Percentiles rank a stretch among this genome's conserved stretches.
These are phyloP conservation scores for Lipomyces orientalis DNA, from an alignment of 805 yeast species.

Conservation along the genomic window DNA sequence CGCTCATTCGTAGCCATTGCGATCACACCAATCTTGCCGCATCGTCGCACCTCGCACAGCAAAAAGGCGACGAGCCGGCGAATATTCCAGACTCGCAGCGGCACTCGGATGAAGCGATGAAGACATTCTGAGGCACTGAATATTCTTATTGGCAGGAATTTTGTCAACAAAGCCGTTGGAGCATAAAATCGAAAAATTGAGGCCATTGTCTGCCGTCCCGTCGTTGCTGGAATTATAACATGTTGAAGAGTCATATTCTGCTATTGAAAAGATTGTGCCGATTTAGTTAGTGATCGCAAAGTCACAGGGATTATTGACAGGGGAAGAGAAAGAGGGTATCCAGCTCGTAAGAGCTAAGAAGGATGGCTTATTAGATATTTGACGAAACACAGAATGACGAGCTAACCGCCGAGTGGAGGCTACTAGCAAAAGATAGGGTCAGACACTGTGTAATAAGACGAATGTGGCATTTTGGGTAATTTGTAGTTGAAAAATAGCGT, in stretches of 20 bases:
- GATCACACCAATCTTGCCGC: no score
- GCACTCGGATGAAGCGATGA: constrained; percentile 23
- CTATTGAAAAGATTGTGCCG: constrained; percentile 33
- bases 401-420: constrained; percentile 32
- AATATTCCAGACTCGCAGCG: constrained; percentile 17
- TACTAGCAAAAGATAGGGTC: constrained; percentile 21
- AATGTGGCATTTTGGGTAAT: neutral
- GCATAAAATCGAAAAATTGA: constrained; percentile 28
- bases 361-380: constrained; percentile 29
- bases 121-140: constrained; percentile 29
- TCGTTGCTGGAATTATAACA: constrained; percentile 25
- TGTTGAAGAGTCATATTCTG: constrained; percentile 27
- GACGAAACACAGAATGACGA: constrained; percentile 23
- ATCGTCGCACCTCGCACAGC: no score
- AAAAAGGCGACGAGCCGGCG: neutral
- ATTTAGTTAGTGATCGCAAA: constrained; percentile 27
- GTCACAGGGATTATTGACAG: constrained; percentile 29
- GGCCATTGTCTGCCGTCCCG: constrained; percentile 29
- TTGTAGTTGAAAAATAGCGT: neutral
- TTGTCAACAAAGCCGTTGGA: constrained; percentile 33
- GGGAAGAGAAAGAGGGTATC: constrained; percentile 31
- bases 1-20: no score
- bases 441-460: neutral
- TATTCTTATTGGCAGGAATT: constrained; percentile 33
- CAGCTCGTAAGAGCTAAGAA: constrained; percentile 27